A percentile compares a stretch with the other conserved stretches of the same genome.
phyloP scores from a whole-genome alignment of 345 rosid species.

The Murraya paniculata region DNA sequence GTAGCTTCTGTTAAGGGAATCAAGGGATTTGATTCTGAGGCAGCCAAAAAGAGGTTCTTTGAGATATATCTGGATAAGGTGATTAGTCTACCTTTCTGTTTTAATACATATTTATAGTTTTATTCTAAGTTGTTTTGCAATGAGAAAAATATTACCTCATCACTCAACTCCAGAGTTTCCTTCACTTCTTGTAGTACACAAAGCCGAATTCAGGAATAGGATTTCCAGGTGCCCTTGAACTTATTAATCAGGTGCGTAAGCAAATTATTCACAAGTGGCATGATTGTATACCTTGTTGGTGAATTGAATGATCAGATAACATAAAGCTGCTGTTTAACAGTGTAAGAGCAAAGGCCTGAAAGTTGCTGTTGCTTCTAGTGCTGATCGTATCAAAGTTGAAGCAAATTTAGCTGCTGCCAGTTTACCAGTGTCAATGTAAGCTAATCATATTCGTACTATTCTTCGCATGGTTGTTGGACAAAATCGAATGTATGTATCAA shows the following conservation, averaged over 20 bases:
- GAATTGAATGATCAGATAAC: background rate
- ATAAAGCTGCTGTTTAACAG: conserved; percentile 31
- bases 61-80: conserved; percentile 93
- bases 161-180: conserved; percentile 2
- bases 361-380: conserved; percentile 96
- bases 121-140: conserved; percentile 1
- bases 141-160: background rate
- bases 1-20: conserved; percentile 89
- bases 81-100: conserved; percentile 1
- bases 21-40: conserved; percentile 56
- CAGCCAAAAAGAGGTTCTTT: conserved; percentile 78
- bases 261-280: background rate
- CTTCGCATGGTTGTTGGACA: background rate
- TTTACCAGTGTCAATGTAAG: conserved; percentile 66
- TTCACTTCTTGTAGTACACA: conserved; percentile 53
- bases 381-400: conserved; percentile 93
- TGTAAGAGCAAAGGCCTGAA: conserved; percentile 85
- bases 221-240: conserved; percentile 91
- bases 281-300: background rate
- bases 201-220: conserved; percentile 96
- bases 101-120: background rate
- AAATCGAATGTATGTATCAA: background rate
- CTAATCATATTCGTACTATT: background rate
- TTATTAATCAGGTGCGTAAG: conserved; percentile 67
- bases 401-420: conserved; percentile 95